A percentile compares a stretch with the other conserved stretches of the same genome.
These are phyloP conservation scores for Neurospora sublineolata DNA, from an alignment of 495 filamentous ascomycete genomes.

Conservation along the genomic window DNA sequence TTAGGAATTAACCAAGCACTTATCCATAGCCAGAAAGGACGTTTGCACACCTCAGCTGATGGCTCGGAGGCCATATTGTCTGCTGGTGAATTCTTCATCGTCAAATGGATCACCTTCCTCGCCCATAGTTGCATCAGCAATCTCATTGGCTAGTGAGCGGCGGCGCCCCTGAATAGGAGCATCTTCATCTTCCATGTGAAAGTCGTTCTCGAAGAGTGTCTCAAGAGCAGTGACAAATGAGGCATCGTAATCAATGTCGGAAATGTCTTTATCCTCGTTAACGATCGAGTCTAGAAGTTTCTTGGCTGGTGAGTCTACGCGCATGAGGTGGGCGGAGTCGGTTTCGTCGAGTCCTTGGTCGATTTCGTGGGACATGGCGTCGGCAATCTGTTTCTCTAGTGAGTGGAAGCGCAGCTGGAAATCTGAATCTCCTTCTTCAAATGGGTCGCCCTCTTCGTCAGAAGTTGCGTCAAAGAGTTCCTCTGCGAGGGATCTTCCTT, in stretches of 20 bases:
- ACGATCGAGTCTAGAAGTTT: neutral
- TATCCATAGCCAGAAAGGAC: neutral
- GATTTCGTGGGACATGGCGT: neutral
- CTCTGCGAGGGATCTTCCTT: neutral
- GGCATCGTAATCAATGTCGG: neutral
- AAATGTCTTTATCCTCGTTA: neutral
- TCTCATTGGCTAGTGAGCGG: neutral
- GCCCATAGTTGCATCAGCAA: neutral
- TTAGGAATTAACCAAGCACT: neutral
- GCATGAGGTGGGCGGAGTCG: neutral
- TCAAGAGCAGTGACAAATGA: neutral
- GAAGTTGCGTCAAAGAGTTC: neutral
- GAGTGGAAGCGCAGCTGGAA: neutral
- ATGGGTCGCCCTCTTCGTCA: neutral
- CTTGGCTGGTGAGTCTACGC: neutral
- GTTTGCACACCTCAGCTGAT: neutral
- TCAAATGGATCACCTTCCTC: neutral
- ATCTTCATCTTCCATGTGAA: neutral
- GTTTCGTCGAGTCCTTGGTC: neutral
- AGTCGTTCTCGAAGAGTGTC: neutral
- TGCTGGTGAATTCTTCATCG: neutral
- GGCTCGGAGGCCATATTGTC: neutral
- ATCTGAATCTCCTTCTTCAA: neutral
- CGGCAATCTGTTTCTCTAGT: neutral
- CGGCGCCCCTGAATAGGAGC: neutral